Percentiles rank a stretch among this genome's conserved stretches.
Conservation (phyloP, 768 basidiomycete species). For the Suillus discolor region DNA sequence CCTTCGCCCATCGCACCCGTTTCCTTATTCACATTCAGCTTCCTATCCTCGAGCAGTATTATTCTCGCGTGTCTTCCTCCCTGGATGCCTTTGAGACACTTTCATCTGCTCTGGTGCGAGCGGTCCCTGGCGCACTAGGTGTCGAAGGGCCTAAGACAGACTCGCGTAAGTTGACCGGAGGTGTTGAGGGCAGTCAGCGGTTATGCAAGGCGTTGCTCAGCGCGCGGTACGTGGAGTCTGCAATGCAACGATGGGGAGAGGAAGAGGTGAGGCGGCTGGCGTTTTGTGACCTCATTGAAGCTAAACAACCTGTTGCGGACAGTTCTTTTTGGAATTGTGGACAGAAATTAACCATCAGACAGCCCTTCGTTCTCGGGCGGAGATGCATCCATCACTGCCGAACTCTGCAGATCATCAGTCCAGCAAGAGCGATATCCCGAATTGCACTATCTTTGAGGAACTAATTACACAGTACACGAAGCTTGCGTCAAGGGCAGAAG, state of each 20-base stretch:
- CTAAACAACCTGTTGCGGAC: slow-evolving; percentile 9
- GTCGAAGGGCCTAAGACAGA: slow-evolving; percentile 49
- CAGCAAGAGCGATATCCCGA: slow-evolving; percentile 38
- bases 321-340: slow-evolving; percentile 96
- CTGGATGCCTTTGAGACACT: slow-evolving; percentile 94
- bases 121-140: slow-evolving; percentile 88
- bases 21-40: slow-evolving; percentile 88
- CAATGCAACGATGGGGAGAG: slow-evolving; percentile 85
- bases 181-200: slow-evolving; percentile 80
- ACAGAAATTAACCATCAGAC: slow-evolving; percentile 68
- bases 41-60: slow-evolving; percentile 79
- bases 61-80: slow-evolving; percentile 75
- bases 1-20: slow-evolving; percentile 70
- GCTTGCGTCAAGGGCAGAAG: slow-evolving; percentile 73
- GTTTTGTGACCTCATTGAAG: slow-evolving; percentile 5
- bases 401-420: slow-evolving; percentile 30
- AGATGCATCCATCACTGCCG: slow-evolving; percentile 53
- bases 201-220: slow-evolving; percentile 87
- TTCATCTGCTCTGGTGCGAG: slow-evolving; percentile 83
- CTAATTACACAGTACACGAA: slow-evolving; percentile 65
- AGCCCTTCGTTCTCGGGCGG: slow-evolving; percentile 56
- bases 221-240: slow-evolving; percentile 67
- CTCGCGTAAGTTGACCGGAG: slow-evolving; percentile 70
- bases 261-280: slow-evolving; percentile 67
- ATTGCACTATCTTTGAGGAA: slow-evolving; percentile 80